Conservation (phyloP, 495 filamentous ascomycete genomes). For the Lepraria neglecta region DNA sequence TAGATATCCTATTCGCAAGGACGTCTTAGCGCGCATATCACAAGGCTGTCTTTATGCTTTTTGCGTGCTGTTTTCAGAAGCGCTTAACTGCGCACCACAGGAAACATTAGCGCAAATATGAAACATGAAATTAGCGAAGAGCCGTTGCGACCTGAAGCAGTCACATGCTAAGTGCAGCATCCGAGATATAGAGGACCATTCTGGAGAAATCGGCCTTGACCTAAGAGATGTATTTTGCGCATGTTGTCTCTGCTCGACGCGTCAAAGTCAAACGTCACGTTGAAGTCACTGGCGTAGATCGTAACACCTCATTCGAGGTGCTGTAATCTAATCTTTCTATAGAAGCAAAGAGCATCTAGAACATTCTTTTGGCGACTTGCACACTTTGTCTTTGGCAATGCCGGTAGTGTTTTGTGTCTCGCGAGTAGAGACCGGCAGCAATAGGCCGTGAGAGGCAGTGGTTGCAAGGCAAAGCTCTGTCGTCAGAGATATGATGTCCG, state of each 20-base stretch:
- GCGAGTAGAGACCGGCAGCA: background rate
- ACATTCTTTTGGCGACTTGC: background rate
- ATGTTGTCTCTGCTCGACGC: slow-evolving; percentile 6
- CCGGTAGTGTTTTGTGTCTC: background rate
- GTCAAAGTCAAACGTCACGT: background rate
- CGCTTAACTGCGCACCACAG: slow-evolving; percentile 18
- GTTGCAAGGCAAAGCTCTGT: background rate
- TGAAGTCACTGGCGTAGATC: background rate
- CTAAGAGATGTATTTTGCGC: slow-evolving; percentile 7
- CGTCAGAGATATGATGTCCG: background rate
- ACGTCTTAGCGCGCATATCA: background rate
- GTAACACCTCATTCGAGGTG: slow-evolving; percentile 11
- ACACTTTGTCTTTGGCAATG: slow-evolving; percentile 3
- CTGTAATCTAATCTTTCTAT: slow-evolving; percentile 2
- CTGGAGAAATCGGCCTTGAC: background rate
- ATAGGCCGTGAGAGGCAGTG: background rate
- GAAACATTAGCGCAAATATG: slow-evolving; percentile 9
- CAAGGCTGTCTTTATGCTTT: slow-evolving; percentile 3
- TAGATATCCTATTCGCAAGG: slow-evolving; percentile 10
- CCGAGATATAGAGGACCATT: background rate
- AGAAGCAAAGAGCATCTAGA: background rate
- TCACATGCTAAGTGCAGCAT: background rate
- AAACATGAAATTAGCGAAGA: background rate
- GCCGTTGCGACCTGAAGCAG: background rate
- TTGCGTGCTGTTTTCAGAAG: background rate